Percentiles rank a stretch among this genome's conserved stretches.
Evolutionary conservation across 176 grass and related monocot species (phyloP).

Genomic region (Carex cristatella): DNA sequence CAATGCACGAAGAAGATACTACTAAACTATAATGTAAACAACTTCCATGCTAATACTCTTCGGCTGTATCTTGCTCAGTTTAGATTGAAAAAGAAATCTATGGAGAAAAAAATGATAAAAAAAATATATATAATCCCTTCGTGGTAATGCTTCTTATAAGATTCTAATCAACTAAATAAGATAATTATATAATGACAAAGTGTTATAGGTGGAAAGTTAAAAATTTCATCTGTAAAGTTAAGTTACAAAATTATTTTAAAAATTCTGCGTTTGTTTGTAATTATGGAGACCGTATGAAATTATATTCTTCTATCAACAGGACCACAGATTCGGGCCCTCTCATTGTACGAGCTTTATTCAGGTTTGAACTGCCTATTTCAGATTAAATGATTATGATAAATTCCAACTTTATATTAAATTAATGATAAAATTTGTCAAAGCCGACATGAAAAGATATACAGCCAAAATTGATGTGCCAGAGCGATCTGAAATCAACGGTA

Average conservation of each 20-base stretch:
- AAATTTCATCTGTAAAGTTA: background rate
- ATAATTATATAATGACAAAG: background rate
- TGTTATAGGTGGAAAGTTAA: background rate
- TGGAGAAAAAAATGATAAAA: background rate
- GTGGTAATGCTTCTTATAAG: background rate
- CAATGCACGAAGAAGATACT: too few relatives aligned
- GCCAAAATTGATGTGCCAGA: too few relatives aligned
- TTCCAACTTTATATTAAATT: too few relatives aligned
- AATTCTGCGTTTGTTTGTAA: background rate
- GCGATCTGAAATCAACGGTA: too few relatives aligned
- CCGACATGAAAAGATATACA: too few relatives aligned
- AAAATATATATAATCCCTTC: background rate
- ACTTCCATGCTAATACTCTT: background rate
- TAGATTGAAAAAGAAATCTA: background rate
- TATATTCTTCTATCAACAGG: background rate
- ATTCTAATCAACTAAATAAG: background rate
- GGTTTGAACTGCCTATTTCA: too few relatives aligned
- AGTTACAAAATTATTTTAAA: background rate
- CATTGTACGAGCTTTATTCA: too few relatives aligned
- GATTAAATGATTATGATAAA: too few relatives aligned
- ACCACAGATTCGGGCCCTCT: background rate
- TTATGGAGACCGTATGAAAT: background rate
- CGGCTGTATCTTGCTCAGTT: background rate
- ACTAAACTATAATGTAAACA: too few relatives aligned
- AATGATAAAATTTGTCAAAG: too few relatives aligned